Evolutionary conservation across 768 basidiomycete species (phyloP).

Genomic region (Amanita rubescens): DNA sequence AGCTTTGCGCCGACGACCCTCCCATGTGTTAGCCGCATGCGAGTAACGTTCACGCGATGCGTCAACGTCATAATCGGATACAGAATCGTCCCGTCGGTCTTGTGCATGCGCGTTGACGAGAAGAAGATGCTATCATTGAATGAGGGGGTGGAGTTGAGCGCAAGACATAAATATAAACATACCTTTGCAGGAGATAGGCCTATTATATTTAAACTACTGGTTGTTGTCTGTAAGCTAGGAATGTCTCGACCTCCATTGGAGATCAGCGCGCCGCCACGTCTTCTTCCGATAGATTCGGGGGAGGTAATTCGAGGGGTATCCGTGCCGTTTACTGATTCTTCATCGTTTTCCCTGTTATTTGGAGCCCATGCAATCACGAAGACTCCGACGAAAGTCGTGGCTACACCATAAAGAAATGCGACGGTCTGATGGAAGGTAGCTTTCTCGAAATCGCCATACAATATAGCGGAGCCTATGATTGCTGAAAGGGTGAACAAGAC

Average conservation of each 20-base stretch:
- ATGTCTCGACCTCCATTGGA: constrained; percentile 26
- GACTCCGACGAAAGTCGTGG: constrained; percentile 85
- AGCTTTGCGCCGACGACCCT: neutral
- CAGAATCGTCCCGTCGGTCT: constrained; percentile 26
- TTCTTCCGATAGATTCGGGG: constrained; percentile 14
- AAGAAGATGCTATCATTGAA: constrained; percentile 44
- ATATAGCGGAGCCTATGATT: constrained; percentile 85
- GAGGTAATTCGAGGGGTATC: neutral
- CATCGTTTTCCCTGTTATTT: constrained; percentile 16
- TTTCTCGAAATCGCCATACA: constrained; percentile 89
- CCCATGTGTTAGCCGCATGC: constrained; percentile 12
- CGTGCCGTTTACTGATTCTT: constrained; percentile 13
- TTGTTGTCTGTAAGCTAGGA: constrained; percentile 42
- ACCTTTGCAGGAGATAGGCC: constrained; percentile 74
- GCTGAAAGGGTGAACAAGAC: constrained; percentile 91
- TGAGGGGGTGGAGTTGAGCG: neutral
- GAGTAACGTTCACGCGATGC: constrained; percentile 22
- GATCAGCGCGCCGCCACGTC: constrained; percentile 40
- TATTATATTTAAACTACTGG: constrained; percentile 53
- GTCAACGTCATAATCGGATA: constrained; percentile 13
- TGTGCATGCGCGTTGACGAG: constrained; percentile 60
- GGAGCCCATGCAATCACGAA: constrained; percentile 77
- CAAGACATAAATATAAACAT: constrained; percentile 15
- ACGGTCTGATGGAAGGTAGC: constrained; percentile 76
- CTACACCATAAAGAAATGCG: constrained; percentile 82